phyloP scores from a whole-genome alignment of 1,284 basidiomycete species.

The Boletus semigastroideus region DNA sequence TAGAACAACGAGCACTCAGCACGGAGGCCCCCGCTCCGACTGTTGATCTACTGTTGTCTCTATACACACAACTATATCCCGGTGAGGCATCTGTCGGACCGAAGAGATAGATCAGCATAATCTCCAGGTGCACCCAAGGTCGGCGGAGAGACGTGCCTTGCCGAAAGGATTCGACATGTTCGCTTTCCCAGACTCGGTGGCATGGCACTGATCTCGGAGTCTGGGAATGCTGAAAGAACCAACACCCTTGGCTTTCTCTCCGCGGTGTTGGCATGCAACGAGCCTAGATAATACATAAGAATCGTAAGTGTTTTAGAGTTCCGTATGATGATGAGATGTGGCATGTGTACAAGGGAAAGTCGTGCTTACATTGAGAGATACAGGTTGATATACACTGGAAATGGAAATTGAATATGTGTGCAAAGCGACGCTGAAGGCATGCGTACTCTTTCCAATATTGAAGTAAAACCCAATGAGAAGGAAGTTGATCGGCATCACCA shows the following conservation, averaged over 20 bases:
- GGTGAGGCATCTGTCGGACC: not conserved
- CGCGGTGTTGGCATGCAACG: slow-evolving; percentile 43
- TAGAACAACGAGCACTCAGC: not conserved
- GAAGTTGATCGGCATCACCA: slow-evolving; percentile 48
- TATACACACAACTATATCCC: not conserved
- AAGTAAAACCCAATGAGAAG: slow-evolving; percentile 54
- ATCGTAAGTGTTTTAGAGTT: not conserved
- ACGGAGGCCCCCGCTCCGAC: not conserved
- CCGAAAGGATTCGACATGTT: not conserved
- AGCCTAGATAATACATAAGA: slow-evolving; percentile 25
- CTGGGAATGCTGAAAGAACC: slow-evolving; percentile 44
- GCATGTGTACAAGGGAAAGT: not conserved
- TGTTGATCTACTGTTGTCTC: slow-evolving; percentile 12
- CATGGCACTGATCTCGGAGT: slow-evolving; percentile 2
- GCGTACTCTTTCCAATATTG: slow-evolving; percentile 48
- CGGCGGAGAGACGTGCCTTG: slow-evolving; percentile 4
- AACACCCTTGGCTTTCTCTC: slow-evolving; percentile 35
- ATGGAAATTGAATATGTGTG: not conserved
- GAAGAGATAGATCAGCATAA: not conserved
- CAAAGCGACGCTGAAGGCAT: slow-evolving; percentile 10
- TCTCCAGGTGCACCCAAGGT: not conserved
- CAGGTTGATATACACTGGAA: slow-evolving; percentile 49
- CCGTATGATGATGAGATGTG: not conserved
- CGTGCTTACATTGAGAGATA: slow-evolving; percentile 44
- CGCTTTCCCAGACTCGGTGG: not conserved